Base-by-base conservation (phyloP, 768 basidiomycete genomes). In the Psilocybe subaeruginosa region DNA sequence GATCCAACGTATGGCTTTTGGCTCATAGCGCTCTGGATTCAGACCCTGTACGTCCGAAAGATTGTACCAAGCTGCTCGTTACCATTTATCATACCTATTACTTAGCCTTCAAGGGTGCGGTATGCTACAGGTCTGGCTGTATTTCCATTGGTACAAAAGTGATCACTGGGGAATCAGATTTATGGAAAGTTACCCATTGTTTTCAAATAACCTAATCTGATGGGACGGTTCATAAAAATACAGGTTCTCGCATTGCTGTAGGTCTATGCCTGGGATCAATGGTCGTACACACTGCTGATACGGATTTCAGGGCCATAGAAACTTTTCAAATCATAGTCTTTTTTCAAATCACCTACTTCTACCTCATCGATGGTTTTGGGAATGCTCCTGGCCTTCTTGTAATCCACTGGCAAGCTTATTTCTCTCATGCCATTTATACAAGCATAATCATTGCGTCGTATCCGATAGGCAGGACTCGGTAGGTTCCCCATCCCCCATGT, bases 341-440 rank as follows among this genome's bases (percentile, higher is more conserved):
- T 54, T 66, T 68, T 41, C 59, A 60, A 37, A 55, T 59, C 14
- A 66, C 67, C 0, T 70, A 70, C 50, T 41, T 49, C 17, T 59
- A 58, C 30, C 61, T 70, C n/a, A 68, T 70, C 30, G 61, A 64
- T 30, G 58, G 65, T 53, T 70, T 68, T 31, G 69, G 69, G 11
- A 56, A 68, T n/a, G 30, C 60, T 4, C 9, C 41, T 43, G 41
- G 41, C 14, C 41, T 43, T 1, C 11, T 43, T 12, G 4, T 43
- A 5, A 43, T n/a, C 4, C 41, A 43, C 14, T 43, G 41, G 41
- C 41, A 43, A 16, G 41, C 41, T 11, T 8, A 43, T 8, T 43
- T 43, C n/a, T 14, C 14, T 14, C 7, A 43, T 43, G 41, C 14
- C 11, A 12, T 14, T 43, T 43, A 12, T 35, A 7, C 11, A 11